These are phyloP conservation scores for Rhynchospora tenuis DNA, from an alignment of 176 grass and related monocot species.

Conservation along the genomic window DNA sequence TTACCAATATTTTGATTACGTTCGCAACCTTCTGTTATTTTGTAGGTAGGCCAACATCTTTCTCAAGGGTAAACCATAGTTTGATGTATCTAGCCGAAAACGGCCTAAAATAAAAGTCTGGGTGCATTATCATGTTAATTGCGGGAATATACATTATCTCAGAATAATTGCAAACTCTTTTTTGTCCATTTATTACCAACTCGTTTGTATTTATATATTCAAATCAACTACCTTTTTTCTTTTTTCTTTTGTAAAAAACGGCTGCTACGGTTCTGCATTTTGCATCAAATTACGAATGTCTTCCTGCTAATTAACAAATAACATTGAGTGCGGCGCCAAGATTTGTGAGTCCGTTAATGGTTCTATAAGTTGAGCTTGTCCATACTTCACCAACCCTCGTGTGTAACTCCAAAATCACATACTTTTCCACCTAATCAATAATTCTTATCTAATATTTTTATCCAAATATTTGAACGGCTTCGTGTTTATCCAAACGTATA, in stretches of 20 bases:
- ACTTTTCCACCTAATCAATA: neutral
- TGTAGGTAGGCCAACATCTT: neutral
- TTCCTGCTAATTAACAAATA: neutral
- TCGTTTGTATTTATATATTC: neutral
- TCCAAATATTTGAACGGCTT: neutral
- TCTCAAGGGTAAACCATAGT: neutral
- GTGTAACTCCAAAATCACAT: neutral
- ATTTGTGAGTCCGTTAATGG: neutral
- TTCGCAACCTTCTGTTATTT: neutral
- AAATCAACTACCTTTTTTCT: neutral
- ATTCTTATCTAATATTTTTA: neutral
- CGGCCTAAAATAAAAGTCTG: too few species aligned
- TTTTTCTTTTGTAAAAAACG: neutral
- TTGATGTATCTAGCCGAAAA: neutral
- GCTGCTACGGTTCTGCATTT: neutral
- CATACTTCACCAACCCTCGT: slow-evolving; percentile 2
- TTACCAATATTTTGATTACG: neutral
- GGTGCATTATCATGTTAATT: too few species aligned
- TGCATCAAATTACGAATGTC: neutral
- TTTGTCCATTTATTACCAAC: neutral
- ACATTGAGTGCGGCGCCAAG: neutral
- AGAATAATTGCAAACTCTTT: neutral
- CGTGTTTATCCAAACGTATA: neutral
- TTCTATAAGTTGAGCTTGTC: neutral
- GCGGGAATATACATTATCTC: too few species aligned